Percentiles rank a stretch among this genome's conserved stretches.
These are phyloP conservation scores for Microbotryum silenes-acaulis DNA, from an alignment of 1,284 basidiomycete genomes.

Conservation along the genomic window DNA sequence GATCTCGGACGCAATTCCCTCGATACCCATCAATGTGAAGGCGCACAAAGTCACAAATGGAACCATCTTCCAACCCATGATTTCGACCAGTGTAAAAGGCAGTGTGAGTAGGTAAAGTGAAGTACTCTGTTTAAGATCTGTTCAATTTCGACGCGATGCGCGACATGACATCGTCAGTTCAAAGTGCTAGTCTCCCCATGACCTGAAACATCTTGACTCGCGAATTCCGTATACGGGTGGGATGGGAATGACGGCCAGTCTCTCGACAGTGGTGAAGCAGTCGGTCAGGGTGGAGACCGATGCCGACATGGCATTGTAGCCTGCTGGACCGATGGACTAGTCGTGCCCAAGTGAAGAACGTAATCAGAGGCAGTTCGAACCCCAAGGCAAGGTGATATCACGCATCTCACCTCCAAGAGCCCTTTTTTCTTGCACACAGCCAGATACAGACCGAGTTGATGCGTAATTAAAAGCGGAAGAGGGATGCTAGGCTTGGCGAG, in stretches of 20 bases:
- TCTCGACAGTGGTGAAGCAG: slow-evolving; percentile 29
- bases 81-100: slow-evolving; percentile 33
- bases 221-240: slow-evolving; percentile 33
- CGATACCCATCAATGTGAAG: slow-evolving; percentile 35
- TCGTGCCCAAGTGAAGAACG: no score
- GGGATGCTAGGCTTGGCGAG: slow-evolving; percentile 33
- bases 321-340: slow-evolving; percentile 35
- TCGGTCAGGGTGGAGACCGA: slow-evolving; percentile 20
- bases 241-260: slow-evolving; percentile 24
- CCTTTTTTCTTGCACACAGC: slow-evolving; percentile 25
- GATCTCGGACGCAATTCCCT: slow-evolving; percentile 9
- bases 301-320: slow-evolving; percentile 31
- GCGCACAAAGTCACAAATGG: slow-evolving; percentile 27
- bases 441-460: slow-evolving; percentile 36
- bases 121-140: no score
- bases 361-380: no score
- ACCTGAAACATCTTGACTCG: slow-evolving; percentile 19
- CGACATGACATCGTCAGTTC: no score
- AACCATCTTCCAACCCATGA: slow-evolving; percentile 30
- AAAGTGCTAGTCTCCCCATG: no score
- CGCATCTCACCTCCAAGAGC: no score
- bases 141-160: no score
- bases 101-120: slow-evolving; percentile 30
- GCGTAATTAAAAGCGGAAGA: slow-evolving; percentile 35
- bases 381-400: no score